Evolutionary conservation across 2,329 filamentous ascomycete species (phyloP).

Genomic region (Fusarium staphyleae): DNA sequence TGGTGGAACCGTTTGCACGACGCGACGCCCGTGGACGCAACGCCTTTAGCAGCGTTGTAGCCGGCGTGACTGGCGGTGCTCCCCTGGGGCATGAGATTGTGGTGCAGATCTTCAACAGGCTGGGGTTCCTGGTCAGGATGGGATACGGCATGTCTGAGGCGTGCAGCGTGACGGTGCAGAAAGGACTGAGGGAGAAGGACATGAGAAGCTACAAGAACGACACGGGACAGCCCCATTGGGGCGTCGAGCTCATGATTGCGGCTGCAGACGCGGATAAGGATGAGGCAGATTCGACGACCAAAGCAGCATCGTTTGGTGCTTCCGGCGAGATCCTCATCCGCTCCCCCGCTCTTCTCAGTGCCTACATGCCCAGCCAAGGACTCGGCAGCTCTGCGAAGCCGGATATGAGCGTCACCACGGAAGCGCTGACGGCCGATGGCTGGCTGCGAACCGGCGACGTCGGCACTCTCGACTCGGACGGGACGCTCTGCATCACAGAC

Average conservation of each 20-base stretch:
- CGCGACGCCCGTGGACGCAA: slow-evolving; percentile 52
- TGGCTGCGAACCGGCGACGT: slow-evolving; percentile 79
- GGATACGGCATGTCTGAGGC: slow-evolving; percentile 80
- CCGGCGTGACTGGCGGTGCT: slow-evolving; percentile 67
- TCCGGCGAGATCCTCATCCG: slow-evolving; percentile 71
- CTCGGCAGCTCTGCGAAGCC: slow-evolving; percentile 23
- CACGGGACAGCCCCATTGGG: slow-evolving; percentile 69
- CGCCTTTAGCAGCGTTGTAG: slow-evolving; percentile 64
- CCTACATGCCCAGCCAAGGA: slow-evolving; percentile 69
- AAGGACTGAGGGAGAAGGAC: slow-evolving; percentile 58
- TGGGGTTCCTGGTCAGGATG: slow-evolving; percentile 61
- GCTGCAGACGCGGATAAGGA: slow-evolving; percentile 49
- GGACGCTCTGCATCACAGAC: slow-evolving; percentile 71
- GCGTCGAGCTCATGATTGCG: slow-evolving; percentile 71
- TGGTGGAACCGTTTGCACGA: slow-evolving; percentile 66
- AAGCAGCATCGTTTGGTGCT: slow-evolving; percentile 53
- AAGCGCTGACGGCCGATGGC: slow-evolving; percentile 58
- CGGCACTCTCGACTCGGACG: slow-evolving; percentile 62
- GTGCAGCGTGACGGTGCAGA: slow-evolving; percentile 69
- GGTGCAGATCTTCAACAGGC: slow-evolving; percentile 65
- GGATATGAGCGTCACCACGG: slow-evolving; percentile 49
- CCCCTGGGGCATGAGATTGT: slow-evolving; percentile 64
- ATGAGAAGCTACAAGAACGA: slow-evolving; percentile 62
- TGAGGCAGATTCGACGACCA: slow-evolving; percentile 43
- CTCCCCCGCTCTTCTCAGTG: slow-evolving; percentile 69